A percentile compares a stretch with the other conserved stretches of the same genome.
Conservation (phyloP, 495 filamentous ascomycete genomes). For the Sordaria brevicollis region DNA sequence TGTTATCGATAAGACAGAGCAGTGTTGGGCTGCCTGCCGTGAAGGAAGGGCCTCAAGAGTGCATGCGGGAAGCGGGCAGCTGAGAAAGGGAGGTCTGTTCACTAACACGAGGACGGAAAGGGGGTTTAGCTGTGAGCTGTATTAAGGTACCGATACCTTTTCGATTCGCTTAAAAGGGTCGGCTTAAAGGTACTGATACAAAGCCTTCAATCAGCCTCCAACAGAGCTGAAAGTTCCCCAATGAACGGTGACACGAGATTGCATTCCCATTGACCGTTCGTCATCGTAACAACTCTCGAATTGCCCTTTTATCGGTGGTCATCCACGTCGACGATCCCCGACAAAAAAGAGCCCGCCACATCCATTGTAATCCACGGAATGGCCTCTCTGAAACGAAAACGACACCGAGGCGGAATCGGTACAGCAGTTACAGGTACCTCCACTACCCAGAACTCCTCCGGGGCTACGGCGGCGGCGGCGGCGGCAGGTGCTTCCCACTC, state of each 20-base stretch:
- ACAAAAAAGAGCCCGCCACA: background rate
- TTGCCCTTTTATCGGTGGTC: background rate
- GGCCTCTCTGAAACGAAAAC: conserved; percentile 35
- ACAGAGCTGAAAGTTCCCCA: background rate
- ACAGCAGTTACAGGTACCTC: background rate
- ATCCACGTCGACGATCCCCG: background rate
- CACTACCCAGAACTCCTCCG: background rate
- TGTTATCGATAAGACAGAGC: background rate
- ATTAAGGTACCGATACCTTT: background rate
- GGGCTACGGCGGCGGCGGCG: background rate
- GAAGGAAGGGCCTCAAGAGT: background rate
- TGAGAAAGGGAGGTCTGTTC: background rate
- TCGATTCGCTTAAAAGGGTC: background rate
- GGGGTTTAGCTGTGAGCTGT: background rate
- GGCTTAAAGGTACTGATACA: background rate
- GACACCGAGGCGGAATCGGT: conserved; percentile 12
- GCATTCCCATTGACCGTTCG: background rate
- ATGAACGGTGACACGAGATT: background rate
- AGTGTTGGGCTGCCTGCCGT: background rate
- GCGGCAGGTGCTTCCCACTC: too few species aligned
- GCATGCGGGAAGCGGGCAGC: background rate
- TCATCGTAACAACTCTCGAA: conserved; percentile 11
- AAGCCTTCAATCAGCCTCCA: background rate
- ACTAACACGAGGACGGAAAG: background rate
- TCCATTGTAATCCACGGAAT: conserved; percentile 12